Evolutionary conservation across 768 basidiomycete genomes (phyloP), one percentile per base, ranked within the genome.

Genomic region (Pluteus cervinus): DNA sequence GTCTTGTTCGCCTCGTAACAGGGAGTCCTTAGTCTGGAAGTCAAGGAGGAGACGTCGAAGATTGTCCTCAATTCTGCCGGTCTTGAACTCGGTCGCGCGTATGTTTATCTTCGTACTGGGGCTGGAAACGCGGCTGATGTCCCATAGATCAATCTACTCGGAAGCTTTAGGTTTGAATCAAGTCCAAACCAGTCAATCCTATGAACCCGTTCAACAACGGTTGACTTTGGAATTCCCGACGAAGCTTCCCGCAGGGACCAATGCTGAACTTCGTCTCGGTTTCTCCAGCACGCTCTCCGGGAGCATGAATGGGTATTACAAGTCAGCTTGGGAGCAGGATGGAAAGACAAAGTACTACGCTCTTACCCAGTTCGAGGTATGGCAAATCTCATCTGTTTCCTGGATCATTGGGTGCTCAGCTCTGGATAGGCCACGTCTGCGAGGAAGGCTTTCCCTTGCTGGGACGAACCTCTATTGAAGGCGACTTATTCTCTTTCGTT

Each of bases 391-490:
- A 17, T 36, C 4, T n/a, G 29, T 1, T 39, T 14, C 31, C 17
- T 18, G 39, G 43, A 35, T 36, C 8, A 24, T 11, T n/a, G 16
- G 34, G 14, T 14, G n/a, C 32, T 7, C 9, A 24, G 20, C n/a
- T 12, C 33, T 25, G 22, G 23, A 11, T 46, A 94, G 82, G 81
- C 92, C 25, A 94, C 87, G 26, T 81, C 81, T 42, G 92, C 93
- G 7, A 69, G 92, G 34, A 72, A 76, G 28, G 77, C 83, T 5
- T 86, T 89, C 57, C 87, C 87, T 18, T 88, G 83, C 64, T 94
- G 88, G 87, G 93, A 96, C 54, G 92, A 96, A 54, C 94, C 93
- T 11, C 69, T 77, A 24, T 68, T 93, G 48, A 97, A 97, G 58
- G 84, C 91, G 1, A 90, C 82, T 2, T 87, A 83, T 54, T 52